Evolutionary conservation across 257 asterid genomes (phyloP).

Genomic region (Rauvolfia tetraphylla): DNA sequence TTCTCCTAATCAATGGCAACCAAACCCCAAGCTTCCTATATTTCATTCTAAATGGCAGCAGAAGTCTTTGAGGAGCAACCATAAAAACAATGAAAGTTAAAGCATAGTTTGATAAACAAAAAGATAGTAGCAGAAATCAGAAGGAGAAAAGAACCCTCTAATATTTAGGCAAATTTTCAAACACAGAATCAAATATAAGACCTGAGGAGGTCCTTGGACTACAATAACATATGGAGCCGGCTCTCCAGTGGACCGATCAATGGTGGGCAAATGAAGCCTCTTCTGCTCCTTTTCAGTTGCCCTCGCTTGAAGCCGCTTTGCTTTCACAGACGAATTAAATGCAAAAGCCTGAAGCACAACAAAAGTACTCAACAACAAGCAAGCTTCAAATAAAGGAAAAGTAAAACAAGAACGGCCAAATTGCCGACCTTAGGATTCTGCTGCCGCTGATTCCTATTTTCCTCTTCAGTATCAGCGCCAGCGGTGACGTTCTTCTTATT

Average conservation of each 20-base stretch:
- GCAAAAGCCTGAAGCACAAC: conserved; percentile 64
- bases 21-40: too few relatives aligned
- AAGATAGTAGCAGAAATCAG: neutral
- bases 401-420: neutral
- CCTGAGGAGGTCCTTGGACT: conserved; percentile 97
- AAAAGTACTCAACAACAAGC: neutral
- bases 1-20: too few relatives aligned
- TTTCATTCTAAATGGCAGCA: too few relatives aligned
- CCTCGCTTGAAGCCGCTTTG: conserved; percentile 69
- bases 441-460: conserved; percentile 47
- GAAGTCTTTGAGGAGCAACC: too few relatives aligned
- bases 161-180: neutral
- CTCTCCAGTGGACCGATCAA: conserved; percentile 74
- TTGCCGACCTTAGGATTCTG: conserved; percentile 33
- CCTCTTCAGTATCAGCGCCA: conserved; percentile 32
- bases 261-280: conserved; percentile 79
- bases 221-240: conserved; percentile 93
- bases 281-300: conserved; percentile 93
- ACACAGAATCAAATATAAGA: conserved; percentile 19
- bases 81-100: neutral
- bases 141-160: neutral
- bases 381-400: neutral
- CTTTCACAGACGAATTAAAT: conserved; percentile 71
- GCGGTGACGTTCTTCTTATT: conserved; percentile 26
- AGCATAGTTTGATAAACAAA: neutral